Evolutionary conservation across 179 eudicot genomes (phyloP).

Genomic region (Drosera spatulata): DNA sequence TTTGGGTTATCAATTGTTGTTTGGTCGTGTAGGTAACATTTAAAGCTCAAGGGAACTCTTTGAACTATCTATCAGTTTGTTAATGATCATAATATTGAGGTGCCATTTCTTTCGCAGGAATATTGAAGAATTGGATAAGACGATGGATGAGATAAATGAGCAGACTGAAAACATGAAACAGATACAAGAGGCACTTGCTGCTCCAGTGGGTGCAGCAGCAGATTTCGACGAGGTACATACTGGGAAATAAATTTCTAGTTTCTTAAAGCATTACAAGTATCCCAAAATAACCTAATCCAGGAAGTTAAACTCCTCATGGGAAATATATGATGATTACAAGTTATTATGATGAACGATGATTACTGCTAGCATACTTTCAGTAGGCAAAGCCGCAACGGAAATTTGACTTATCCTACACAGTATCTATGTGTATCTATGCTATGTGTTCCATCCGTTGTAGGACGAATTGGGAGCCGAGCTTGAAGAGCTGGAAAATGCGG

Average conservation of each 20-base stretch:
- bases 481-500: slow-evolving; percentile 81
- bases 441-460: slow-evolving; percentile 17
- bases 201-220: slow-evolving; percentile 59
- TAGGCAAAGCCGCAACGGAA: not conserved
- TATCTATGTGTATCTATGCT: not conserved
- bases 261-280: not conserved
- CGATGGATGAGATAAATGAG: slow-evolving; percentile 74
- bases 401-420: not conserved
- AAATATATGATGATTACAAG: not conserved
- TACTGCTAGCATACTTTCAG: not conserved
- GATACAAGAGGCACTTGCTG: slow-evolving; percentile 65
- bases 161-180: slow-evolving; percentile 27
- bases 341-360: not conserved
- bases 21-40: no score
- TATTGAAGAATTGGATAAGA: slow-evolving; percentile 75
- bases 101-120: slow-evolving; percentile 28
- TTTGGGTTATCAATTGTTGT: no score
- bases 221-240: slow-evolving; percentile 67
- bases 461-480: slow-evolving; percentile 96
- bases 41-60: no score
- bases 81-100: not conserved
- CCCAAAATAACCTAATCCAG: not conserved
- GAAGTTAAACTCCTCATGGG: not conserved
- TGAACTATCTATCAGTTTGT: not conserved
- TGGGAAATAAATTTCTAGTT: not conserved